Conservation (phyloP, 805 yeast species). For the Pichia nanzhaoensis region DNA sequence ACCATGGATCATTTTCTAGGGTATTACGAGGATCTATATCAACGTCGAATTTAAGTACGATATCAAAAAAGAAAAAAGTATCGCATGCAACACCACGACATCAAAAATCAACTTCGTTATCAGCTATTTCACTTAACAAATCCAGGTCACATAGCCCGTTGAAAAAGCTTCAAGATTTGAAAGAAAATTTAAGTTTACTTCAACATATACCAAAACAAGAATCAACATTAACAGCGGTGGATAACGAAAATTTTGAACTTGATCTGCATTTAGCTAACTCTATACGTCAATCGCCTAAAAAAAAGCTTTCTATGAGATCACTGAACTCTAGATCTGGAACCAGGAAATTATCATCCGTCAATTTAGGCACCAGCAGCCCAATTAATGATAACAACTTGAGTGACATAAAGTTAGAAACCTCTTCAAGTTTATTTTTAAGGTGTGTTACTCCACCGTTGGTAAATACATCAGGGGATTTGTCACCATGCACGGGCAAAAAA, state of each 20-base stretch:
- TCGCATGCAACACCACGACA: neutral
- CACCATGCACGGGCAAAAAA: neutral
- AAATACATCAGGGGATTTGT: neutral
- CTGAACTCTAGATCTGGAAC: neutral
- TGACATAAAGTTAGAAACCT: neutral
- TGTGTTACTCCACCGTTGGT: neutral
- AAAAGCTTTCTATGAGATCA: slow-evolving; percentile 7
- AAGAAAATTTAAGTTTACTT: slow-evolving; percentile 12
- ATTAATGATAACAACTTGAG: too few species aligned
- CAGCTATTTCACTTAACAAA: slow-evolving; percentile 3
- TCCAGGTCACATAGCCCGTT: slow-evolving; percentile 23
- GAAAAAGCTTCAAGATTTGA: slow-evolving; percentile 22
- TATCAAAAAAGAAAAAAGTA: neutral
- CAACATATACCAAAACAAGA: slow-evolving; percentile 1
- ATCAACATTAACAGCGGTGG: neutral
- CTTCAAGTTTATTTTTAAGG: neutral
- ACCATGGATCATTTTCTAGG: slow-evolving; percentile 1
- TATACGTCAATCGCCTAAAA: slow-evolving; percentile 25
- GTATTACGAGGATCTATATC: neutral
- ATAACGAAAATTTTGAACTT: slow-evolving; percentile 17
- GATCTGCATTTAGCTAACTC: slow-evolving; percentile 25
- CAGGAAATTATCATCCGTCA: neutral
- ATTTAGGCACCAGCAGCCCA: neutral
- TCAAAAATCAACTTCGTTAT: slow-evolving; percentile 7
- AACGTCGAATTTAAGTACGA: neutral